Evolutionary conservation across 345 rosid species (phyloP), one percentile per base, ranked within the genome.

Genomic region (Lepidium sativum): DNA sequence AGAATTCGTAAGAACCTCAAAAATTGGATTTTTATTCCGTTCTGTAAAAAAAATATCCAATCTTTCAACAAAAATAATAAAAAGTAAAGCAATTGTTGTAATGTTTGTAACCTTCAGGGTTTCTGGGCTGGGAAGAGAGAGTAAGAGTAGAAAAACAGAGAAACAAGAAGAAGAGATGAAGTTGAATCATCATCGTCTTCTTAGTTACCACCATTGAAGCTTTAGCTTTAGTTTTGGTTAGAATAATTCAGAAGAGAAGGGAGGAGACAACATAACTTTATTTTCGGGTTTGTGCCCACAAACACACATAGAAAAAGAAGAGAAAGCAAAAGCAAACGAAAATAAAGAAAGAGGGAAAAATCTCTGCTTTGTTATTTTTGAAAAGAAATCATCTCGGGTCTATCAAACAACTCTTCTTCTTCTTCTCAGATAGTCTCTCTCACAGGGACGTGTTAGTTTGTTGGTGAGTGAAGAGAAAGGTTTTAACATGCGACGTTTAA

Each of bases 61-160:
- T n/a, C n/a, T n/a, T n/a, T n/a, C n/a, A n/a, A n/a, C n/a, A n/a
- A n/a, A n/a, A n/a, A n/a, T n/a, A 7, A 47, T 10, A 53, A 50
- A 44, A 27, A 18, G 29, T 25, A 25, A 37, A 16, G 14, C 2
- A 56, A 3, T 6, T 15, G 12, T 15, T 44, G 45, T 44, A 21
- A 32, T 8, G 55, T 43, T 49, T 25, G 14, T 33, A 69, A 91
- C 98, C 98, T 88, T 91, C 98, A 64, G 80, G 96, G 77, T 88
- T 91, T 41, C 96, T 74, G 41, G 96, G 86, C 63, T 88, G 96
- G 31, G 86, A 91, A 1, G 87, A 81, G 56, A 78, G 68, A 45
- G 84, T 70, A 17, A 34, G 61, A 25, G 68, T 45, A 25, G 71
- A 52, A 25, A 71, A 60, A 42, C 34, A 75, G 41, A 83, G 78